Base-by-base conservation (phyloP, 2,329 filamentous ascomycete genomes). In the Diaporthe australafricana region DNA sequence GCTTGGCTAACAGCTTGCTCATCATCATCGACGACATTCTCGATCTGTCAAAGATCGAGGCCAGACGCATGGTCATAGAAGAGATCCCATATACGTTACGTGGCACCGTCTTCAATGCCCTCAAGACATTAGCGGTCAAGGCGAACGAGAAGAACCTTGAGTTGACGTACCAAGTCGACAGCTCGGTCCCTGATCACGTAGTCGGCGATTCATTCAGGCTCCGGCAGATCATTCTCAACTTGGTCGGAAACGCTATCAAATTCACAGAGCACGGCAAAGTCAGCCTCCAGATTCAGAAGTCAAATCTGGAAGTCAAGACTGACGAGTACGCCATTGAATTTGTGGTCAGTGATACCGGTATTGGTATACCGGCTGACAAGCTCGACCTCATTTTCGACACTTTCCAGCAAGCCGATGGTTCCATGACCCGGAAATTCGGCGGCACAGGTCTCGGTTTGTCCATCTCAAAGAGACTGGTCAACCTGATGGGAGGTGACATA, bases 191-290 rank as follows among this genome's bases (percentile, higher is more conserved):
- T 5, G 96, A 98, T 81, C 95, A 97, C 80, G 95, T 98, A 50
- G 92, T 98, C 74, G 96, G 96, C 74, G 96, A 99, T 81, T 97
- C 95, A 1, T 98, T 98, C 92, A 93, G 96, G 82, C 86, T 98
- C 70, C 91, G 96, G 74, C 96, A 99, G 83, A 97, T 99, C 77
- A 98, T 98, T 74, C 89, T 98, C 71, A 99, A 99, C 83, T 86
- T 99, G 70, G 96, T 98, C 68, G 96, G 96, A 79, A 99, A 99
- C 79, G 96, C 96, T 70, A 98, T 99, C 87, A 99, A 99, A 81
- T 99, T 99, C 82, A 98, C 96, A 3, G 96, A 98, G 82, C 93
- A 97, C 78, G 96, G 96, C 74, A 95, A 98, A 81, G 96, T 99
- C 77, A 97, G 95, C 81, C 90, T 98, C 68, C 95, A 93, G n/a